Evolutionary conservation across 352 stramenopile species (phyloP), one percentile per base, ranked within the genome.

Genomic region (Blastocystis sp.): DNA sequence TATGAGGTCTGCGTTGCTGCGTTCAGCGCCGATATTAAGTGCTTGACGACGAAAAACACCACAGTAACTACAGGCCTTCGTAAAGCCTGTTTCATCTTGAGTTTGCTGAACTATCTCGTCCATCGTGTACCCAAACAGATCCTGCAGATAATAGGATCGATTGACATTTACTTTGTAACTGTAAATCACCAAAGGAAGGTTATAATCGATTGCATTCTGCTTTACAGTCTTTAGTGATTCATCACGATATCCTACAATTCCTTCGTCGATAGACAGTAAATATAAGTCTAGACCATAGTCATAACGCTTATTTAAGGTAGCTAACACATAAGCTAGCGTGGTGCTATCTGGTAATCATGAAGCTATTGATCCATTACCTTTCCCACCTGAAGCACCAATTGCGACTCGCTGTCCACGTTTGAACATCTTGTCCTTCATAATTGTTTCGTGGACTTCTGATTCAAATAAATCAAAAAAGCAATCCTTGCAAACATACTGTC

Each of bases 381-480:
- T 91, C 16, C 89, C 89, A 13, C 89, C 89, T 3, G 89, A 91
- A 37, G 89, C 89, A 9, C 59, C 89, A 59, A 91, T 91, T n/a
- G 89, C 89, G 1, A 91, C 66, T 30, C 79, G 55, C 24, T 91
- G 56, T 30, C 89, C 89, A 16, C 43, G 16, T 30, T 66, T 64
- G 56, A 91, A 91, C 85, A 91, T 79, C 0, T 54, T 50, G n/a
- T 91, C 55, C 39, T 50, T 69, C 20, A 90, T 11, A 50, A 91
- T 91, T 0, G 82, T 90, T 26, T 91, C 59, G 43, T 91, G 89
- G 6, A 91, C 65, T 62, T 91, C 89, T 26, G 26, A 78, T 68
- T 91, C 89, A 47, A 91, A 91, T 18, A 76, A 20, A 50, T 85
- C 41, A 39, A 90, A 91, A 45, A 91, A 91, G 50, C 89, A 91